Conservation (phyloP, 2,329 filamentous ascomycete genomes). For the Colletotrichum noveboracense region DNA sequence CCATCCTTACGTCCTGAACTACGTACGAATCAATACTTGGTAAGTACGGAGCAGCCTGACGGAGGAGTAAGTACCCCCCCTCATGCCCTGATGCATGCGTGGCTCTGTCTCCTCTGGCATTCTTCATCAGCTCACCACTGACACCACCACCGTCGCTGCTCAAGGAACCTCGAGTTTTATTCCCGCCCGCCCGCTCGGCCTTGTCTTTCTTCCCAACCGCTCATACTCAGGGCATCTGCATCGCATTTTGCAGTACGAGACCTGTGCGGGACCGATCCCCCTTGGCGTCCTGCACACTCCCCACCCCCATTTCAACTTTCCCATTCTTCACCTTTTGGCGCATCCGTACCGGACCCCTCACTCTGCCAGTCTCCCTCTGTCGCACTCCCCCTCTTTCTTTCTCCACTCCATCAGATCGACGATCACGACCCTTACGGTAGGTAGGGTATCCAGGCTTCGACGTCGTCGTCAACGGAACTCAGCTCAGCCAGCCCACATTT, state of each 20-base stretch:
- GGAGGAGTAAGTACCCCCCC: not conserved
- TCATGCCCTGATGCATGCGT: not conserved
- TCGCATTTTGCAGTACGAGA: not conserved
- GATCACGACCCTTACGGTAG: slow-evolving; percentile 5
- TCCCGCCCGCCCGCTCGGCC: not conserved
- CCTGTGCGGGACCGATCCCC: not conserved
- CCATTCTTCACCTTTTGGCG: not conserved
- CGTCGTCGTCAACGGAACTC: not conserved
- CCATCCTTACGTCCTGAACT: not conserved
- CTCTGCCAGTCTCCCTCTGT: not conserved
- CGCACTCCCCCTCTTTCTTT: not conserved
- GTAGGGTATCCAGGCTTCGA: not conserved
- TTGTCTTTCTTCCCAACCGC: not conserved
- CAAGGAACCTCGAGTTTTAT: not conserved
- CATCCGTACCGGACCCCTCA: not conserved
- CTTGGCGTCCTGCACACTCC: not conserved
- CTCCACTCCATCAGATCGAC: slow-evolving; percentile 7
- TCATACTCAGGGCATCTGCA: not conserved
- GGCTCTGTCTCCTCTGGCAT: not conserved
- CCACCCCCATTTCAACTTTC: slow-evolving; percentile 6
- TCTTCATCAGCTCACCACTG: not conserved
- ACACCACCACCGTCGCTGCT: not conserved
- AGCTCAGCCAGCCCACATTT: not conserved
- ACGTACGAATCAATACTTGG: not conserved
- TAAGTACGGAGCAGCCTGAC: not conserved